Base-by-base conservation (phyloP, 495 filamentous ascomycete species). In the Podospora pseudocomata region DNA sequence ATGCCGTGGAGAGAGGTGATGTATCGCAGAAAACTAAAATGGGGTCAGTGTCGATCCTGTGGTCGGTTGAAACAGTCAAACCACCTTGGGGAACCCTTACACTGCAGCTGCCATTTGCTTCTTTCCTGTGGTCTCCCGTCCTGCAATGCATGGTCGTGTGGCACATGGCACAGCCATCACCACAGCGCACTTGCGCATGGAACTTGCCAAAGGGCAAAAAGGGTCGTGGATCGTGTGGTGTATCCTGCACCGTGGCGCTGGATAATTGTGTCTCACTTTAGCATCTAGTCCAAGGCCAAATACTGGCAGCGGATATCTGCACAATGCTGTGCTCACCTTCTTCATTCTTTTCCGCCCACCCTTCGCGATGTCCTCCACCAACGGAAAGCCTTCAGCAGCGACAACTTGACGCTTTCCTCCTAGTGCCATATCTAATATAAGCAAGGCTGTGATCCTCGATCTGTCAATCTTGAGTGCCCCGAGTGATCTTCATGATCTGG, bases 171-270 rank as follows among this genome's bases (percentile, higher is more conserved):
- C 39, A 49, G 39, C 15, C 39, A 49, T 49, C 39, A 49, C 7
- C 39, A 11, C 7, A 11, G 39, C 39, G 2, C 39, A 49, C 39
- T 49, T 49, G 39, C 39, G 39, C 39, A 49, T 49, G 39, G 39
- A 49, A 49, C 39, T 49, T 49, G 39, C 39, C 39, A 18, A 2
- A 49, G 39, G 39, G 39, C 39, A 49, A 49, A 49, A 49, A 13
- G 9, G 39, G 39, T 39, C 34, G 34, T 39, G 34, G 34, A 39
- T 39, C 34, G 34, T 39, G 39, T 49, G 5, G 9, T 49, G 19
- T 23, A 59, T 34, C 23, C 60, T n/a, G 60, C 60, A 62, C 60
- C 60, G 60, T 62, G 60, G 60, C 60, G 60, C 27, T 62, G 60
- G 60, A 27, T 26, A 28, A 26, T 28, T 16, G 23, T 62, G 60